These are phyloP conservation scores for Colletotrichum phormii DNA, from an alignment of 2,329 filamentous ascomycete species.

Conservation along the genomic window DNA sequence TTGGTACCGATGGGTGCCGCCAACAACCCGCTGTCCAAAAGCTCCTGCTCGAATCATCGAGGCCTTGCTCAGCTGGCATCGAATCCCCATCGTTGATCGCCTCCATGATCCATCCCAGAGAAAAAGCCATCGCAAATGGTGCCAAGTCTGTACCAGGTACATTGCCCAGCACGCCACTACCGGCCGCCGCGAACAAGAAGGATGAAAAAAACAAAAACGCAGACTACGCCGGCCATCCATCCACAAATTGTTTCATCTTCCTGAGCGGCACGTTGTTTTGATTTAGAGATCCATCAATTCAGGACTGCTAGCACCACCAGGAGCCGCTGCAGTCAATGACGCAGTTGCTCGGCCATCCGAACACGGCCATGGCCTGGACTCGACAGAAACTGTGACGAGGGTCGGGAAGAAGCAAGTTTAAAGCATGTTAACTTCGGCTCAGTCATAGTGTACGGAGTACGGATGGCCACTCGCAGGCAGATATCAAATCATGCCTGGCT, in stretches of 20 bases:
- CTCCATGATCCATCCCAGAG: not conserved
- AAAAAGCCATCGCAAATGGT: not conserved
- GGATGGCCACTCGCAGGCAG: not conserved
- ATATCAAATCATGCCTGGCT: constrained; percentile 17
- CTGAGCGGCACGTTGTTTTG: constrained; percentile 1
- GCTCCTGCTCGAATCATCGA: constrained; percentile 20
- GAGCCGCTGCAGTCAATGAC: constrained; percentile 7
- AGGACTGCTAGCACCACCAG: constrained; percentile 6
- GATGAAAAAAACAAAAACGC: not conserved
- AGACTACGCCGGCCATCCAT: not conserved
- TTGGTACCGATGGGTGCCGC: constrained; percentile 1
- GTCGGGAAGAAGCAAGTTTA: constrained; percentile 21
- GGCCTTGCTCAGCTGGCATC: not conserved
- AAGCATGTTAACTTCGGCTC: constrained; percentile 15
- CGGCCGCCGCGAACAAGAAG: not conserved
- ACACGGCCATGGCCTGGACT: constrained; percentile 16
- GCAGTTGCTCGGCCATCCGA: constrained; percentile 31
- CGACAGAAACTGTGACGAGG: not conserved
- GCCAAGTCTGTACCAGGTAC: constrained; percentile 18
- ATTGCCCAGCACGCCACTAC: constrained; percentile 1
- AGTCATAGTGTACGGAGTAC: not conserved
- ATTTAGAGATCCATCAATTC: not conserved
- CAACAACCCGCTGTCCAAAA: constrained; percentile 18
- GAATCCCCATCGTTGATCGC: constrained; percentile 10
- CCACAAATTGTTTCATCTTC: constrained; percentile 34